A percentile compares a stretch with the other conserved stretches of the same genome.
These are phyloP conservation scores for Candida patagonica DNA, from an alignment of 805 yeast genomes.

Conservation along the genomic window DNA sequence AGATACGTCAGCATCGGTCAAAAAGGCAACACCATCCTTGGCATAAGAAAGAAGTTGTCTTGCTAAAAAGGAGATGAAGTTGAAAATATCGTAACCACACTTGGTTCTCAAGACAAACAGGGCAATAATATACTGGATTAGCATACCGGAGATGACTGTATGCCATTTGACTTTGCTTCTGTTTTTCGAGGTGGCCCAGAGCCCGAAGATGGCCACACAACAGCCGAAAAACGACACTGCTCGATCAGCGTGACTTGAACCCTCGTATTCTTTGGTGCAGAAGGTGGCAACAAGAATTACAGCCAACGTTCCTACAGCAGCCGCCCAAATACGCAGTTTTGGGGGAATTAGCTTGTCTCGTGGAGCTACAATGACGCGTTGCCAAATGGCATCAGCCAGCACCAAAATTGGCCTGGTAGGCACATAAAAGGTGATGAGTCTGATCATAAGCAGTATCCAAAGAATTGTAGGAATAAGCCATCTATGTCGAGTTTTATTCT, in stretches of 20 bases:
- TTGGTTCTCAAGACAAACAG: conserved; percentile 52
- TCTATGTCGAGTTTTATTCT: conserved; percentile 37
- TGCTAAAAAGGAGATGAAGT: conserved; percentile 49
- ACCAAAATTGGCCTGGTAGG: conserved; percentile 28
- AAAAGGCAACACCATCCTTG: conserved; percentile 51
- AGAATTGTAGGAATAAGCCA: conserved; percentile 53
- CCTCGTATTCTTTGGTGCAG: conserved; percentile 36
- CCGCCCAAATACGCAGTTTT: conserved; percentile 35
- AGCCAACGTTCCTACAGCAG: conserved; percentile 36
- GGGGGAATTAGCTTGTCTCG: conserved; percentile 31
- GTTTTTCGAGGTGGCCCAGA: conserved; percentile 40
- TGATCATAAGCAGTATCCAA: conserved; percentile 41
- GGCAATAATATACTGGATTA: conserved; percentile 51
- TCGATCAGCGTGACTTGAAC: conserved; percentile 42
- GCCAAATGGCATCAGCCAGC: conserved; percentile 26
- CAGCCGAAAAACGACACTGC: conserved; percentile 51
- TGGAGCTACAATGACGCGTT: conserved; percentile 21
- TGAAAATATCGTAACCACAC: conserved; percentile 52
- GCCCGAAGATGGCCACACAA: conserved; percentile 36
- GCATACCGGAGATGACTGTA: conserved; percentile 50
- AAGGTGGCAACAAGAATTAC: conserved; percentile 48
- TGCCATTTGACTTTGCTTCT: conserved; percentile 43
- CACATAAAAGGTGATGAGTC: conserved; percentile 43
- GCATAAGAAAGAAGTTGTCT: conserved; percentile 49
- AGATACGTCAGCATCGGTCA: conserved; percentile 36